These are phyloP conservation scores for Podila minutissima DNA, from an alignment of 192 early-diverging fungal species.

Conservation along the genomic window DNA sequence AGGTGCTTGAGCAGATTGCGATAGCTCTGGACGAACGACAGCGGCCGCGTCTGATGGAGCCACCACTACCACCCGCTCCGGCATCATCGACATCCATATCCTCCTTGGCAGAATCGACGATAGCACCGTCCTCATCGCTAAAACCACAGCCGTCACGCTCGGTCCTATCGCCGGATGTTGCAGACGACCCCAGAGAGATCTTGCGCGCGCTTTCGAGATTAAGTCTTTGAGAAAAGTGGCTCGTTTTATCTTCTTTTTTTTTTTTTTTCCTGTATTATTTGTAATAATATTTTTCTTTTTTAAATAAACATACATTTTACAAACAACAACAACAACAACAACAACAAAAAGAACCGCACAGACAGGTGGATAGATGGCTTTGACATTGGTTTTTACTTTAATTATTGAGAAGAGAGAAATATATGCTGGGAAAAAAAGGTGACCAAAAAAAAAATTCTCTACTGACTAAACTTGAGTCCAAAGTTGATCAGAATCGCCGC, in stretches of 20 bases:
- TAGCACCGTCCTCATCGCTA: not conserved
- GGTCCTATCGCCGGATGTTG: slow-evolving; percentile 5
- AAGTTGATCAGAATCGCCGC: slow-evolving; percentile 78
- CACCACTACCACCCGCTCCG: slow-evolving; percentile 1
- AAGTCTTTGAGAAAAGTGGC: slow-evolving; percentile 9
- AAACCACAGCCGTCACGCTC: not conserved
- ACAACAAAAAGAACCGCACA: not conserved
- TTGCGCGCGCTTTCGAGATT: slow-evolving; percentile 45
- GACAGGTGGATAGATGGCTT: not conserved
- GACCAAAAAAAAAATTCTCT: not conserved
- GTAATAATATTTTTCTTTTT: not conserved
- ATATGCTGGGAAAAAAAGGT: not conserved
- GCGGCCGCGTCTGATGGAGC: slow-evolving; percentile 16
- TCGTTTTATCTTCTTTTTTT: too few species aligned
- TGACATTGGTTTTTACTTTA: not conserved
- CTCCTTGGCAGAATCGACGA: slow-evolving; percentile 2
- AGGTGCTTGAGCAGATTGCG: slow-evolving; percentile 46
- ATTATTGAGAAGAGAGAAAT: not conserved
- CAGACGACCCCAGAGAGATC: slow-evolving; percentile 42
- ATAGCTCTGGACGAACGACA: slow-evolving; percentile 35
- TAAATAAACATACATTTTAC: too few species aligned
- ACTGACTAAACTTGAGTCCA: slow-evolving; percentile 55
- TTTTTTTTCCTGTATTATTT: not conserved
- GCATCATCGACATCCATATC: slow-evolving; percentile 4
- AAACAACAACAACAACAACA: too few species aligned